Base-by-base conservation (phyloP, 257 asterid genomes). In the Nicotiana sylvestris region DNA sequence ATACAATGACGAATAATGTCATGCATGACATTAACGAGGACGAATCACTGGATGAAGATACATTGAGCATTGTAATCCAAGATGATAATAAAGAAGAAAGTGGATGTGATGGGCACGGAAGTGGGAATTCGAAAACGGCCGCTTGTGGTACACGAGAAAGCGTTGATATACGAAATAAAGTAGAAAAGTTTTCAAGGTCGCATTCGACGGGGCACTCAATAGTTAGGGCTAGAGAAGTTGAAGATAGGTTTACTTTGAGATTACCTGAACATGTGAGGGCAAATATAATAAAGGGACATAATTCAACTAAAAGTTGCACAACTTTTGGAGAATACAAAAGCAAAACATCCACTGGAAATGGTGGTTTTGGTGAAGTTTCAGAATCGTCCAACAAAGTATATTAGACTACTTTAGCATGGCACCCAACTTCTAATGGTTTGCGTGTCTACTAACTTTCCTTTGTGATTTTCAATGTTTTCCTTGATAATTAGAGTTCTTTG, bases 171-270 rank as follows among this genome's bases (percentile, higher is more conserved):
- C 33, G 72, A 4, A 69, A 27, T n/a, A 66, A 35, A 81, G 72
- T 68, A 16, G 87, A 74, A 9, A 89, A 86, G 61, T 92, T 90
- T 81, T 57, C 89, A 0, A 92, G 94, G 79, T 96, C 96, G 25
- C 91, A 94, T 68, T 91, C 99, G 0, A 96, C 99, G 0, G 99
- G 99, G 53, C 99, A 94, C 84, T 96, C 99, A 0, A 84, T 93
- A 70, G 81, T 77, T 30, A 85, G 76, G 72, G 78, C 15, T 10
- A 77, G 77, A 55, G 86, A 77, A 43, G 90, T 68, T 2, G 93
- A 92, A 70, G 95, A 91, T 85, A 95, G 88, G 64, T 95, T 81
- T 86, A 95, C 93, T 8, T 84, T 95, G 84, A 92, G 87, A 78
- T 86, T 94, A 84, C 98, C 98, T 0, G 90, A 90, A 43, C 88